Conservation (phyloP, 169 alveolate genomes). For the Theileria annulata region DNA sequence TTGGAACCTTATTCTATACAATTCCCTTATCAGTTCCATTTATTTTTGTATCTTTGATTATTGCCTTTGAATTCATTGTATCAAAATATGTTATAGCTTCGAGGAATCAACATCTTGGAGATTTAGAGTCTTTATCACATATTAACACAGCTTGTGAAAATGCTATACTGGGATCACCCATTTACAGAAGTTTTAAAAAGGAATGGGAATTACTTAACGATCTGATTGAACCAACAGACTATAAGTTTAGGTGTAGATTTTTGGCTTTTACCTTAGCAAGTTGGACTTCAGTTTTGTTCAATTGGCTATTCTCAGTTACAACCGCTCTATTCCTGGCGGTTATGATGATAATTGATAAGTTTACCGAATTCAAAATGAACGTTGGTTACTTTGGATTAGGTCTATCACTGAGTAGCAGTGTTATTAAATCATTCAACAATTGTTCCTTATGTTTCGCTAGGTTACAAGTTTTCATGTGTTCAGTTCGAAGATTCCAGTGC, state of each 20-base stretch:
- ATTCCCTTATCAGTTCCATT: constrained; percentile 31
- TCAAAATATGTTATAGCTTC: constrained; percentile 22
- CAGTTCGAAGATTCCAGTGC: constrained; percentile 7
- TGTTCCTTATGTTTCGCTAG: background rate
- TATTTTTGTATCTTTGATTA: background rate
- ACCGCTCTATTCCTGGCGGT: constrained; percentile 5
- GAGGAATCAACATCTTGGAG: constrained; percentile 21
- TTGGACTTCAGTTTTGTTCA: constrained; percentile 34
- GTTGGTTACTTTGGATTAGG: constrained; percentile 7
- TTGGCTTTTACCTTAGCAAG: constrained; percentile 11
- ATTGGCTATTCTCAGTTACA: constrained; percentile 3
- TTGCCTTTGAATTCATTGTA: constrained; percentile 9
- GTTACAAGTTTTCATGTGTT: constrained; percentile 12
- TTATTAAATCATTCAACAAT: background rate
- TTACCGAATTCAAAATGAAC: background rate
- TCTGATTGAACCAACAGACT: constrained; percentile 17
- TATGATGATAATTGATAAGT: background rate
- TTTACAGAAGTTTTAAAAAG: constrained; percentile 41
- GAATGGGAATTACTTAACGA: constrained; percentile 25
- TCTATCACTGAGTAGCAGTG: constrained; percentile 3
- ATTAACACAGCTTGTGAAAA: constrained; percentile 43
- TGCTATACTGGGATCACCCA: constrained; percentile 34
- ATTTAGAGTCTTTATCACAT: constrained; percentile 25
- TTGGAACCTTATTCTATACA: constrained; percentile 29
- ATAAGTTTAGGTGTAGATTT: constrained; percentile 22